Evolutionary conservation across 129 eudicot species (phyloP).

Genomic region (Flaveria robusta): DNA sequence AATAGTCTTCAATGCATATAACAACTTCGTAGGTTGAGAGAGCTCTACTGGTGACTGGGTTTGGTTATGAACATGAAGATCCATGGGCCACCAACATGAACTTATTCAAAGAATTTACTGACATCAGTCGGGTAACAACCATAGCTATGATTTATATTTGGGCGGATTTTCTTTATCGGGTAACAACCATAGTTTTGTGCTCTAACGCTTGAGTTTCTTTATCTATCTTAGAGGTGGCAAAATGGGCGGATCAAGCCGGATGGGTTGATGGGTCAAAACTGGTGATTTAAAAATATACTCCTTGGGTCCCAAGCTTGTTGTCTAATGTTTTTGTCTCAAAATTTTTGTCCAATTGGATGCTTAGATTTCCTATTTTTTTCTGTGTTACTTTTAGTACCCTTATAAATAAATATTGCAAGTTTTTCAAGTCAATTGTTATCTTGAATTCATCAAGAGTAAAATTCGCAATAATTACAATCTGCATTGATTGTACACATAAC

Average conservation of each 20-base stretch:
- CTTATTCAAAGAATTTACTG: constrained; percentile 93
- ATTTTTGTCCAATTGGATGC: neutral
- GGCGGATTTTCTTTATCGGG: too few species aligned
- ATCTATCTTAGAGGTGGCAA: constrained; percentile 15
- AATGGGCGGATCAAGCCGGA: constrained; percentile 2
- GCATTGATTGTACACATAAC: neutral
- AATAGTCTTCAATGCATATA: constrained; percentile 2
- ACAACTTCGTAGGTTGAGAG: constrained; percentile 62
- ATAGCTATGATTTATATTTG: constrained; percentile 2
- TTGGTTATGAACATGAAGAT: constrained; percentile 98
- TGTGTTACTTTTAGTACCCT: neutral
- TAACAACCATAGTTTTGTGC: constrained; percentile 26
- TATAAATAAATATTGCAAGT: neutral
- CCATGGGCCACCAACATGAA: constrained; percentile 94
- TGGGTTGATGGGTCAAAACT: neutral
- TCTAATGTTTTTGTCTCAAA: neutral
- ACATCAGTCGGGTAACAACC: constrained; percentile 78
- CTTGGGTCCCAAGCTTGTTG: neutral
- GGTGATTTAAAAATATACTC: neutral
- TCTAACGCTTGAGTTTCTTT: neutral
- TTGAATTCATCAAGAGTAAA: neutral
- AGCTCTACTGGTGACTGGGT: constrained; percentile 94
- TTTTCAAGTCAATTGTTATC: neutral
- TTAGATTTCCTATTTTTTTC: neutral
- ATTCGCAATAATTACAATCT: neutral